These are phyloP conservation scores for Cairneyella variabilis DNA, from an alignment of 495 filamentous ascomycete species.

Conservation along the genomic window DNA sequence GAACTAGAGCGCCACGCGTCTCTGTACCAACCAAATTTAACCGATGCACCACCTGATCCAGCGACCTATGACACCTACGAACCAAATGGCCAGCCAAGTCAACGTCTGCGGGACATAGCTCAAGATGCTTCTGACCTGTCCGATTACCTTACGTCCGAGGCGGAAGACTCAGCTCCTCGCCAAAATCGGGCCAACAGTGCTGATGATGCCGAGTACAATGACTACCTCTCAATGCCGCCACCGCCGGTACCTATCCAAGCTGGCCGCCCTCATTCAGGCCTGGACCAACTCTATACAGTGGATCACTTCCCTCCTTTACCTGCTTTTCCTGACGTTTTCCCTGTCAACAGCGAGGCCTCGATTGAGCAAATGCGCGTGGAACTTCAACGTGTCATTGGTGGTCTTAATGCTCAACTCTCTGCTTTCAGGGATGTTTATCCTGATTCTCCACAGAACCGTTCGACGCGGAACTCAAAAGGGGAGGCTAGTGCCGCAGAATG, in stretches of 20 bases:
- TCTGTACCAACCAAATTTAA: slow-evolving; percentile 32
- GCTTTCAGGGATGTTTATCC: slow-evolving; percentile 23
- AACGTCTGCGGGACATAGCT: background rate
- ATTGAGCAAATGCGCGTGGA: slow-evolving; percentile 49
- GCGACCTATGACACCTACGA: slow-evolving; percentile 51
- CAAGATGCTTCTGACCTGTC: slow-evolving; percentile 18
- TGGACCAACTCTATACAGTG: slow-evolving; percentile 6
- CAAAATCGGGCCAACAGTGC: slow-evolving; percentile 2
- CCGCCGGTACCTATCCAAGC: background rate
- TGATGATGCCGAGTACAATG: slow-evolving; percentile 13
- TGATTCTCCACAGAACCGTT: background rate
- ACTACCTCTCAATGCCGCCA: slow-evolving; percentile 16
- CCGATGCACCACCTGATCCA: slow-evolving; percentile 32
- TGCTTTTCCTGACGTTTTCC: slow-evolving; percentile 41
- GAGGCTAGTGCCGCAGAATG: background rate
- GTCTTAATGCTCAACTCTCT: slow-evolving; percentile 41
- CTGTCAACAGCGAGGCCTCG: slow-evolving; percentile 47
- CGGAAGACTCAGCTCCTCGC: slow-evolving; percentile 5
- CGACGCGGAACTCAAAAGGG: background rate
- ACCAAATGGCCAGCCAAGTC: slow-evolving; percentile 18
- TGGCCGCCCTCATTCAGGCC: background rate
- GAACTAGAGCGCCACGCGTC: slow-evolving; percentile 51
- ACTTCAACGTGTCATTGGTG: slow-evolving; percentile 47
- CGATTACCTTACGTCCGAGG: slow-evolving; percentile 22
- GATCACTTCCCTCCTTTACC: slow-evolving; percentile 32